Evolutionary conservation across 139 green algal species (phyloP).

Genomic region (Micromonas commoda): DNA sequence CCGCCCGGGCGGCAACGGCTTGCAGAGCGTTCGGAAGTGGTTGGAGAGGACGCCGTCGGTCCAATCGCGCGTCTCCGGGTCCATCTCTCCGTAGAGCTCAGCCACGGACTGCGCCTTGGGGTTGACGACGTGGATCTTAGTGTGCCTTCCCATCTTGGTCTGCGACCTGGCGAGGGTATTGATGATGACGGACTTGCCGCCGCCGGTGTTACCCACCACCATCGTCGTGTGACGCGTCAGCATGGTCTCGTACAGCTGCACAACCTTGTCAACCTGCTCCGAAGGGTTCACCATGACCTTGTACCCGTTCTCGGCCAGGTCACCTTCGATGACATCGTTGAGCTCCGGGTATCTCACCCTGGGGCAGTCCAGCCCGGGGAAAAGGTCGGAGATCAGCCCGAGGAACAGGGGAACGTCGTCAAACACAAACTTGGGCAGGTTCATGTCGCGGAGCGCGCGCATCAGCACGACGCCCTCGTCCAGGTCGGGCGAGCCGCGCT

Average conservation of each 20-base stretch:
- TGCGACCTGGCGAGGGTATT: constrained; percentile 65
- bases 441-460: constrained; percentile 81
- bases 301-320: constrained; percentile 47
- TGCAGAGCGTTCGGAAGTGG: constrained; percentile 71
- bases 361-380: constrained; percentile 52
- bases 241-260: constrained; percentile 81
- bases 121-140: constrained; percentile 67
- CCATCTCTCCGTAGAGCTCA: constrained; percentile 69
- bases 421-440: constrained; percentile 82
- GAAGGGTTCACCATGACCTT: constrained; percentile 44
- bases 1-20: constrained; percentile 52
- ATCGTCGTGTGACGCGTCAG: constrained; percentile 80
- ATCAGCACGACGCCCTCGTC: constrained; percentile 71
- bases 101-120: constrained; percentile 62
- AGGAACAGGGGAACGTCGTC: constrained; percentile 83
- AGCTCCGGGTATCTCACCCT: constrained; percentile 61
- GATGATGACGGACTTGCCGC: constrained; percentile 81
- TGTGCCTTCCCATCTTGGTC: constrained; percentile 69
- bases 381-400: constrained; percentile 69
- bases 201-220: constrained; percentile 75
- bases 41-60: constrained; percentile 75
- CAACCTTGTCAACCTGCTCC: constrained; percentile 74
- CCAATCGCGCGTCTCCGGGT: constrained; percentile 76
- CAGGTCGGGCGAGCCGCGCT: constrained; percentile 66
- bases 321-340: constrained; percentile 75